These are phyloP conservation scores for Globisporangium megalacanthum DNA, from an alignment of 352 stramenopile species.

Conservation along the genomic window DNA sequence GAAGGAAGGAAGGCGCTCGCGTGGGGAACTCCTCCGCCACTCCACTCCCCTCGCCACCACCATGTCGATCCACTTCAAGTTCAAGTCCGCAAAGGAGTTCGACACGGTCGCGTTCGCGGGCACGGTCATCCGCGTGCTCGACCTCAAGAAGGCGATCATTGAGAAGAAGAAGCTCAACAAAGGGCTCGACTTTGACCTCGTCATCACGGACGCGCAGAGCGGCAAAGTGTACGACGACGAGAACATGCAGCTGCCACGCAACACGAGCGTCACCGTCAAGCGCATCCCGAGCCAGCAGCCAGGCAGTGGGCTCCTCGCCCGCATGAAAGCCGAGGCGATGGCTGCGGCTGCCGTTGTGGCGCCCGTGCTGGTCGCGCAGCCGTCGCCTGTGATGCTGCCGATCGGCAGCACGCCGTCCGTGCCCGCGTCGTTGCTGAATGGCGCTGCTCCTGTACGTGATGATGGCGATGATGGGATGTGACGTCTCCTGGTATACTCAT, in stretches of 20 bases:
- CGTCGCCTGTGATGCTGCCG: constrained; percentile 32
- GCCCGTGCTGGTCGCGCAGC: constrained; percentile 28
- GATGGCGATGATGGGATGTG: constrained; percentile 6
- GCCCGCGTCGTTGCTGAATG: constrained; percentile 32
- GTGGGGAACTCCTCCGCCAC: too few species aligned
- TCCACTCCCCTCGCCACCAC: background rate
- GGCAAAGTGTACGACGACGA: constrained; percentile 91
- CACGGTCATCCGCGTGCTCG: constrained; percentile 80
- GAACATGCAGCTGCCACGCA: constrained; percentile 84
- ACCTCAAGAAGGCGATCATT: constrained; percentile 92
- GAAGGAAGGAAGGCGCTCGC: too few species aligned
- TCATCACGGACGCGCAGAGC: constrained; percentile 90
- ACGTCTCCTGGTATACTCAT: background rate
- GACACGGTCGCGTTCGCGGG: constrained; percentile 83
- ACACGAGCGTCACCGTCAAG: constrained; percentile 91
- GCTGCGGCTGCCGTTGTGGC: constrained; percentile 45
- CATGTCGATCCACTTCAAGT: constrained; percentile 92
- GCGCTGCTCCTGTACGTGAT: constrained; percentile 5
- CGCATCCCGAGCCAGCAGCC: constrained; percentile 81
- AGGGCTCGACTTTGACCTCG: constrained; percentile 88
- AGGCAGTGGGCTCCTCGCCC: constrained; percentile 66
- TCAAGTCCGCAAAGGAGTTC: constrained; percentile 89
- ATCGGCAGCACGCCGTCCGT: constrained; percentile 12
- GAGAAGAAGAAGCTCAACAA: constrained; percentile 92
- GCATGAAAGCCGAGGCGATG: constrained; percentile 82